A percentile compares a stretch with the other conserved stretches of the same genome.
Evolutionary conservation across 345 rosid genomes (phyloP).

Genomic region (Brassica nigra): DNA sequence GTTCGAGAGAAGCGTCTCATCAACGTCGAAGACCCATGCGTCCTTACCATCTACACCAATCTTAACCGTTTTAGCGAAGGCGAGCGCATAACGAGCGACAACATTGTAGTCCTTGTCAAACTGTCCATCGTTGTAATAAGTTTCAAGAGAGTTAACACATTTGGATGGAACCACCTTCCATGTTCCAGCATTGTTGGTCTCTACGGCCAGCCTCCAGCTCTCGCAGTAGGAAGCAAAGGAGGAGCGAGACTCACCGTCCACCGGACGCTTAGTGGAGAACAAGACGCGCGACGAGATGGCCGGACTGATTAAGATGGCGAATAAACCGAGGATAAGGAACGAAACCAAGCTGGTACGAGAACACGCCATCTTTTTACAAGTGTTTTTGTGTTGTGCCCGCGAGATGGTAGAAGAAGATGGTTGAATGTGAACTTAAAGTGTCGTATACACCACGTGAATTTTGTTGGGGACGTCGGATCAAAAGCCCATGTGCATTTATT

Average conservation of each 20-base stretch:
- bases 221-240: slow-evolving; percentile 50
- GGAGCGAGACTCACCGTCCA: too few species aligned
- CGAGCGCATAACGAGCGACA: slow-evolving; percentile 46
- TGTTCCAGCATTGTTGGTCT: slow-evolving; percentile 74
- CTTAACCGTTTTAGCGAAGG: slow-evolving; percentile 46
- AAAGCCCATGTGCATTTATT: background rate
- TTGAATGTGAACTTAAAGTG: background rate
- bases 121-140: slow-evolving; percentile 53
- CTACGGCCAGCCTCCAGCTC: slow-evolving; percentile 77
- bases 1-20: slow-evolving; percentile 78
- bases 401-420: background rate
- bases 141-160: slow-evolving; percentile 44
- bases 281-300: slow-evolving; percentile 38
- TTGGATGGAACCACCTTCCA: slow-evolving; percentile 54
- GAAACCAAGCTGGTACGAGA: slow-evolving; percentile 21
- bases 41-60: slow-evolving; percentile 58
- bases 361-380: slow-evolving; percentile 38
- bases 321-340: slow-evolving; percentile 23
- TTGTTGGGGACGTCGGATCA: background rate
- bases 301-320: slow-evolving; percentile 18
- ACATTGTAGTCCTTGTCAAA: slow-evolving; percentile 56
- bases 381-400: background rate
- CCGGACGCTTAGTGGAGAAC: slow-evolving; percentile 3
- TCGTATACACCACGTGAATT: background rate
- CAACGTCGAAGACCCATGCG: slow-evolving; percentile 43